Evolutionary conservation across 257 asterid genomes (phyloP).

Genomic region (Echium plantagineum): DNA sequence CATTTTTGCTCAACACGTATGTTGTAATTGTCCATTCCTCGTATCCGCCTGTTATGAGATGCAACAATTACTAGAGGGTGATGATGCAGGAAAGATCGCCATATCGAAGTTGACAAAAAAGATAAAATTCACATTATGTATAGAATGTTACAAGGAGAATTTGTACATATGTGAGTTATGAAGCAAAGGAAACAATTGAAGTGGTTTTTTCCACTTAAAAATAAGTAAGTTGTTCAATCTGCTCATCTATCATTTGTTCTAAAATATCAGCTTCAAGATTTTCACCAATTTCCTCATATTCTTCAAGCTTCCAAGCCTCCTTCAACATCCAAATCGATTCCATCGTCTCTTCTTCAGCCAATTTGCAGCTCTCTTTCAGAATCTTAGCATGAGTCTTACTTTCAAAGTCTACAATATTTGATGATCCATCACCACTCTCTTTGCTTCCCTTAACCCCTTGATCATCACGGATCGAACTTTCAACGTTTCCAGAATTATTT

Average conservation of each 20-base stretch:
- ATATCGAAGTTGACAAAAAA: background rate
- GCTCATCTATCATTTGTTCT: conserved; percentile 36
- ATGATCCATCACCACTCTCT: conserved; percentile 1
- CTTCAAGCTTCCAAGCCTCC: conserved; percentile 16
- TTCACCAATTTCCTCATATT: conserved; percentile 26
- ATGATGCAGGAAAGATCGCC: no score
- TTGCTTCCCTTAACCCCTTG: conserved; percentile 6
- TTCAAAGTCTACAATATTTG: background rate
- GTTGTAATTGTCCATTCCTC: no score
- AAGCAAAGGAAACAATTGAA: background rate
- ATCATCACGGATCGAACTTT: conserved; percentile 1
- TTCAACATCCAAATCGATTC: conserved; percentile 29
- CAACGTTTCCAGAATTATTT: conserved; percentile 5
- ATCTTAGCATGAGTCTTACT: conserved; percentile 3
- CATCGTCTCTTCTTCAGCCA: conserved; percentile 32
- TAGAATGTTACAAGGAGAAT: background rate
- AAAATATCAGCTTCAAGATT: conserved; percentile 34
- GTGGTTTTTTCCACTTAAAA: background rate
- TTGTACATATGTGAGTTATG: background rate
- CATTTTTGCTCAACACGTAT: no score
- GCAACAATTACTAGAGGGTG: no score
- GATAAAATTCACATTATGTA: background rate
- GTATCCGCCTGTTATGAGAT: no score
- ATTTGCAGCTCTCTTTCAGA: conserved; percentile 27
- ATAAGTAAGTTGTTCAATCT: conserved; percentile 16